Evolutionary conservation across 1,284 basidiomycete genomes (phyloP), one percentile per base, ranked within the genome.

Genomic region (Butyriboletus appendiculatus): DNA sequence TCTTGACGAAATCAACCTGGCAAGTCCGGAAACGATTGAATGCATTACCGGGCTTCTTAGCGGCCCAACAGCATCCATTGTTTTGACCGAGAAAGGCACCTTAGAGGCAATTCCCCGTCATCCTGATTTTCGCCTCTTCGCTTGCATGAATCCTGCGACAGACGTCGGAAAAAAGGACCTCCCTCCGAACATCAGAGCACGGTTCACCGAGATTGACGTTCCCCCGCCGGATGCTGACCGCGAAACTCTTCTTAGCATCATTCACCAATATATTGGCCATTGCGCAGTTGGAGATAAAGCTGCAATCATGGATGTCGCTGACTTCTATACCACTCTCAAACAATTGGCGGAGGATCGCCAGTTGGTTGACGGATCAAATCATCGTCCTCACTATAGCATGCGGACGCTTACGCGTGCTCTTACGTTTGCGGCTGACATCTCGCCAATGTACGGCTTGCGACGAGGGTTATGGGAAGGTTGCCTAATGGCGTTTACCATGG

Each of bases 141-240:
- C 95, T 2, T 99, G 97, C 70, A 99, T 99, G 97, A 99, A 99
- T 68, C 97, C 97, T 2, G 97, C 97, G 0, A 99, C 96, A 3
- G 97, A 99, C 61, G 93, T 98, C 20, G 97, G 97, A 50, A 99
- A 99, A 79, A 96, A 95, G 66, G 96, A 98, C 64, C 85, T 99
- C 1, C 93, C 94, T 11, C 86, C 91, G 1, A 90, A 90, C 62
- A 89, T 99, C 44, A 88, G 96, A 34, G 86, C 90, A 8, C 86
- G 92, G 32, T 99, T 99, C 76, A 98, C 95, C 2, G 97, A 99
- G 72, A 84, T 99, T 48, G 96, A 96, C 66, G 96, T 98, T 4
- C 86, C 91, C 14, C 85, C 96, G 14, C 96, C 97, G 1, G 97
- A 99, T 63, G 81, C 90, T 26, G 94, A 99, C 71, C 85, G 84